Base-by-base conservation (phyloP, 805 yeast genomes). In the Lachancea thermotolerans region DNA sequence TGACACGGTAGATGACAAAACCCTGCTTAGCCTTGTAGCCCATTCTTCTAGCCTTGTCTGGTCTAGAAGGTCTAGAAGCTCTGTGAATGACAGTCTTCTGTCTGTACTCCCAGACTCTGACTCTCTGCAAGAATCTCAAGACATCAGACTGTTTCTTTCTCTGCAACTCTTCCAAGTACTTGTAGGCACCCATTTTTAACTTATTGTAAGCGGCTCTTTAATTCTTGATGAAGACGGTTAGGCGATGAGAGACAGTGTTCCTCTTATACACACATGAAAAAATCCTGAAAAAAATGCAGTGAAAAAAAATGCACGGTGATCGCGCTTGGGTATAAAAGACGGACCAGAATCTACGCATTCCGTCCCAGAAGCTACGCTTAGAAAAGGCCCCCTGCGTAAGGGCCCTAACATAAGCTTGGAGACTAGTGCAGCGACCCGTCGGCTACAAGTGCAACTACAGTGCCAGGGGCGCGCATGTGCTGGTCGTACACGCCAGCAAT, bases 11-110 rank as follows among this genome's bases (percentile, higher is more conserved):
- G 82, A 93, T 81, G 62, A 86, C 96, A 73, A 87, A 93, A 66
- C 99, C 99, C 82, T 93, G 99, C 85, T 93, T 93, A 77, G 99
- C 98, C 85, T 93, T 93, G 96, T 93, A 93, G 65, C 99, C 99
- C 70, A 93, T 85, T 77, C 95, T 88, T 84, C 99, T 91, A 69
- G 99, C 99, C 93, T 93, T 93, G 78, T 93, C 99, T 75, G 99
- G 99, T 78, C 98, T 90, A 64, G 97, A 85, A 68, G 99, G 99
- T 75, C 91, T 88, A 50, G 95, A 65, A 64, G 97, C 97, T 76
- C 99, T 85, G 96, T 93, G 98, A 76, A 93, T 85, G 63, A 90
- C 98, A 69, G 79, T 83, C 81, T 84, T 83, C 81, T 93, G 99
- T 81, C 99, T 90, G 95, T 89, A 93, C 79, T 93, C 99, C 99